phyloP scores from a whole-genome alignment of 805 yeast species.

The Clavispora phyllophila region DNA sequence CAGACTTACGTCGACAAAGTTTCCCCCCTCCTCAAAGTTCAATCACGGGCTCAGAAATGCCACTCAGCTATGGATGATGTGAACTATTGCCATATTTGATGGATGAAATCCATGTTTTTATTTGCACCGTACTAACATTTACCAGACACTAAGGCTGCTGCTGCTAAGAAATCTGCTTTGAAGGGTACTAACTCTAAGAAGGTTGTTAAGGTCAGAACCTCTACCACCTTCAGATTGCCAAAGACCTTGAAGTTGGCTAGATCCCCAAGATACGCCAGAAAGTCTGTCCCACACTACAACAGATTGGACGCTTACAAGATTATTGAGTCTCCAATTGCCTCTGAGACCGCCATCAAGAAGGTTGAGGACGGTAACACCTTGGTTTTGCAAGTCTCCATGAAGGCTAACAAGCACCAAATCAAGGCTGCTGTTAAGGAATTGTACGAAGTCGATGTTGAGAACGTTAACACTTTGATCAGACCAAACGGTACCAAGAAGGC shows the following conservation, averaged over 20 bases:
- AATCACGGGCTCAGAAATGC: no score
- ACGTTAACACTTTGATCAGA: slow-evolving; percentile 95
- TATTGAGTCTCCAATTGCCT: slow-evolving; percentile 90
- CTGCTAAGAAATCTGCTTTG: slow-evolving; percentile 98
- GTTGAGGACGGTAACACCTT: slow-evolving; percentile 99
- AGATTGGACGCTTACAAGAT: slow-evolving; percentile 95
- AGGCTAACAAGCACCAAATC: slow-evolving; percentile 98
- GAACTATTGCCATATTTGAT: not conserved
- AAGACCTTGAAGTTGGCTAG: slow-evolving; percentile 93
- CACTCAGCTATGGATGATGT: not conserved
- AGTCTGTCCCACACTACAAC: slow-evolving; percentile 95
- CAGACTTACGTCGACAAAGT: not conserved
- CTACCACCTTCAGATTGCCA: slow-evolving; percentile 95
- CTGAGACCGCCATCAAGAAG: slow-evolving; percentile 99
- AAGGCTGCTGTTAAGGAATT: slow-evolving; percentile 97
- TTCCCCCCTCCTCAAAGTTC: not conserved
- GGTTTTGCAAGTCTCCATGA: slow-evolving; percentile 95
- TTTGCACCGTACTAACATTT: slow-evolving; percentile 20
- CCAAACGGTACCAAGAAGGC: slow-evolving; percentile 99
- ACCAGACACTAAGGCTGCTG: slow-evolving; percentile 70
- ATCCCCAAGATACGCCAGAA: slow-evolving; percentile 91
- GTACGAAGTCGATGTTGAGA: slow-evolving; percentile 90
- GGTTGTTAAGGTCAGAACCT: slow-evolving; percentile 89
- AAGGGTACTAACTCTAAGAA: slow-evolving; percentile 94
- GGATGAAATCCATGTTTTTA: not conserved